A percentile compares a stretch with the other conserved stretches of the same genome.
phyloP scores from a whole-genome alignment of 306 rosid species.

The Dalbergia cultrata region DNA sequence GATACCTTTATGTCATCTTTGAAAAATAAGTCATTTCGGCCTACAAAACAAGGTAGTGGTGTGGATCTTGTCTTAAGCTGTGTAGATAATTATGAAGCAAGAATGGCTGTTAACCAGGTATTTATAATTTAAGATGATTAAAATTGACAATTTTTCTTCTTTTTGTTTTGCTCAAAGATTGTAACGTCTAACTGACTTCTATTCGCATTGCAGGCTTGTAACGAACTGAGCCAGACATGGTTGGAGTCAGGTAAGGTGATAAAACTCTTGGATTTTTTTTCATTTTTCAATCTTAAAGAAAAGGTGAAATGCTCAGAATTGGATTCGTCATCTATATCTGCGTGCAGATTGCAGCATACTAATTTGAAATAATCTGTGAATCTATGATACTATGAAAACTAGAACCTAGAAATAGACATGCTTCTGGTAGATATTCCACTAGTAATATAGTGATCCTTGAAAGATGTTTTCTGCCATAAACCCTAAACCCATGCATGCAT shows the following conservation, averaged over 20 bases:
- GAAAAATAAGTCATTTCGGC: conserved; percentile 78
- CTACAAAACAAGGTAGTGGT: conserved; percentile 78
- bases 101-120: conserved; percentile 99
- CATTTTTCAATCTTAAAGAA: neutral
- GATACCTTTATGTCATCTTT: conserved; percentile 83
- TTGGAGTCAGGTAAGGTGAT: conserved; percentile 82
- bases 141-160: neutral
- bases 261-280: conserved; percentile 13
- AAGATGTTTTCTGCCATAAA: neutral
- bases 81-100: conserved; percentile 98
- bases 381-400: conserved; percentile 10
- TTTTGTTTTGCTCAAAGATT: conserved; percentile 20
- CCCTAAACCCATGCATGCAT: neutral
- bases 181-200: conserved; percentile 33
- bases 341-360: conserved; percentile 13
- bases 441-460: conserved; percentile 5
- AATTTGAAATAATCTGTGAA: conserved; percentile 32
- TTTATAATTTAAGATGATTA: conserved; percentile 11
- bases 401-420: conserved; percentile 6
- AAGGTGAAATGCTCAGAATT: conserved; percentile 39
- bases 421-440: conserved; percentile 26
- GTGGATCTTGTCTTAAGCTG: conserved; percentile 96
- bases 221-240: conserved; percentile 97
- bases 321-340: conserved; percentile 23
- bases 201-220: conserved; percentile 79